phyloP scores from a whole-genome alignment of 768 basidiomycete genomes.

The Agaricus sinodeliciosus region DNA sequence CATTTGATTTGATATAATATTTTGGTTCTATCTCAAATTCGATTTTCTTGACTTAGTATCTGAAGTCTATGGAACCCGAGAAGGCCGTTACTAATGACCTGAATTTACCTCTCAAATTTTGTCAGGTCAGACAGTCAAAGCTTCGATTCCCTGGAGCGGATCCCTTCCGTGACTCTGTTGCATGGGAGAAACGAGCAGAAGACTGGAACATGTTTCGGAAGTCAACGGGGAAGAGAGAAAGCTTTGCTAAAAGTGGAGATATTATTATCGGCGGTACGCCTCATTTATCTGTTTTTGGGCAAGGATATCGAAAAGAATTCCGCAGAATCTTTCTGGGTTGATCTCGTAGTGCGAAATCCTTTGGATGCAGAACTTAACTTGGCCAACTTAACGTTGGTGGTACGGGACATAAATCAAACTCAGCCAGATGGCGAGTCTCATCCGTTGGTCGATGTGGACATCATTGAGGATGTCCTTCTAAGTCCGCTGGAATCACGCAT shows the following conservation, averaged over 20 bases:
- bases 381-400: slow-evolving; percentile 49
- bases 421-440: slow-evolving; percentile 24
- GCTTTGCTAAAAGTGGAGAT: slow-evolving; percentile 46
- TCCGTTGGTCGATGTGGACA: slow-evolving; percentile 48
- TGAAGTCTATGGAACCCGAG: slow-evolving; percentile 50
- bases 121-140: slow-evolving; percentile 47
- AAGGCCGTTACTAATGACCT: slow-evolving; percentile 37
- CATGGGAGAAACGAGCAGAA: slow-evolving; percentile 64
- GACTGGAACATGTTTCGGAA: slow-evolving; percentile 60
- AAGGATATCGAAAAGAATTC: not conserved
- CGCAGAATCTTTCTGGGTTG: slow-evolving; percentile 73
- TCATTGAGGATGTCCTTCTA: slow-evolving; percentile 55
- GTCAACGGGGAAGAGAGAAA: slow-evolving; percentile 43
- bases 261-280: slow-evolving; percentile 57
- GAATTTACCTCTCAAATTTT: slow-evolving; percentile 62
- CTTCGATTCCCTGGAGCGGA: slow-evolving; percentile 51
- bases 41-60: slow-evolving; percentile 45
- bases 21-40: not conserved
- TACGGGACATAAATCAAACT: slow-evolving; percentile 32
- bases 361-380: slow-evolving; percentile 69
- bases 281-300: not conserved
- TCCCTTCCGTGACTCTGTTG: slow-evolving; percentile 30
- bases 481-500: slow-evolving; percentile 57
- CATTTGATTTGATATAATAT: not conserved
- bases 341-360: slow-evolving; percentile 65